Base-by-base conservation (phyloP, 2,329 filamentous ascomycete genomes). In the Calonectria hawksworthii region DNA sequence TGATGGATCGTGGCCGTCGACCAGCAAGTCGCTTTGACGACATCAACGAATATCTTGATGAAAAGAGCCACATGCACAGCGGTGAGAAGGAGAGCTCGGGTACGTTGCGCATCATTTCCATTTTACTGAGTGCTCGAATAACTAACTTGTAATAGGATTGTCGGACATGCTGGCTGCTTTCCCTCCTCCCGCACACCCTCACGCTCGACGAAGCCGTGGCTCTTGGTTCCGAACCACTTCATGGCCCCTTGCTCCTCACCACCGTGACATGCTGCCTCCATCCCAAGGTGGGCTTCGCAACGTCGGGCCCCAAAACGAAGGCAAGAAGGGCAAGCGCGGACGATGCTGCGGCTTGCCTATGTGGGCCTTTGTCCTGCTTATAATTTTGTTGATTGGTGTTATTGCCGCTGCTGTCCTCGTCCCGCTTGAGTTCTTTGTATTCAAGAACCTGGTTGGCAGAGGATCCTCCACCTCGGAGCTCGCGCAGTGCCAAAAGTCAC, bases 311-410 rank as follows among this genome's bases (percentile, higher is more conserved):
- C 74, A 78, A 38, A 83, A 83, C 41, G 79, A 82, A 61, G 75
- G 70, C 16, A 73, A 73, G 63, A 80, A 80, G 65, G 87, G 86
- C 74, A 81, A 79, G 32, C 84, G 88, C 16, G 91, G 94, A 50
- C 91, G 91, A 70, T 98, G 94, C 85, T 99, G 96, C 82, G 96
- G 96, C 21, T 90, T 99, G 79, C 94, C 95, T 3, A 83, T 94
- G 21, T 98, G 95, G 93, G 91, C 90, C 0, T 96, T 98, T 81
- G 85, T 97, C 28, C 82, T 95, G 0, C 82, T 92, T 14, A 69
- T 91, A 21, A 84, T 98, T 26, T 82, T 96, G 5, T 82, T 96
- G 14, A 82, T 98, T 50, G 87, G 94, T 72, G 88, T 98, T 32
- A 89, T 98, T 68, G 92, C 94, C 5, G 95, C 95, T 6, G 97